Evolutionary conservation across 164 flowering plant species (phyloP).

Genomic region (Tetracentron sinense): DNA sequence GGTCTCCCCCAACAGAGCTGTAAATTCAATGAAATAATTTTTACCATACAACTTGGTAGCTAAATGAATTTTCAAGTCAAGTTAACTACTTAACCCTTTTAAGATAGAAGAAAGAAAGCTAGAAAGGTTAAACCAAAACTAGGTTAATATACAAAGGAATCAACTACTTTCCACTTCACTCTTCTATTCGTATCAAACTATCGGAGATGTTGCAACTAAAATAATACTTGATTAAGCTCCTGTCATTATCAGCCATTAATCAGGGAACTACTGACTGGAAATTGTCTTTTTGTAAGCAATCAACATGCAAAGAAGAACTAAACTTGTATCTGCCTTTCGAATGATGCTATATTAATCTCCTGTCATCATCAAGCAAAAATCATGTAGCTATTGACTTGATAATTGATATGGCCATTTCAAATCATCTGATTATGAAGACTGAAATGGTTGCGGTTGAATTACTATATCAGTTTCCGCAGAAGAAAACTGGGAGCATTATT

Average conservation of each 20-base stretch:
- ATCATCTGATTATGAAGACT: not conserved
- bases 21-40: constrained; percentile 9
- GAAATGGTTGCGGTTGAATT: not conserved
- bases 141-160: too few relatives aligned
- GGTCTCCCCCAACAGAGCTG: constrained; percentile 33
- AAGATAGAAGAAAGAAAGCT: not conserved
- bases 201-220: too few relatives aligned
- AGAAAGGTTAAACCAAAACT: not conserved
- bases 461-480: not conserved
- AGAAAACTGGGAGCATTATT: not conserved
- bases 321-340: too few relatives aligned
- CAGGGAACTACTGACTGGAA: too few relatives aligned
- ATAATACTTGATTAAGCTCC: too few relatives aligned
- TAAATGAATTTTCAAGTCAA: not conserved
- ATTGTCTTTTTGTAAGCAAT: too few relatives aligned
- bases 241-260: too few relatives aligned
- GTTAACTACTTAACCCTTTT: not conserved
- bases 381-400: not conserved
- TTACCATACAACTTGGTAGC: not conserved
- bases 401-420: not conserved
- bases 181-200: too few relatives aligned
- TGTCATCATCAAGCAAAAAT: not conserved
- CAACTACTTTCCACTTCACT: too few relatives aligned
- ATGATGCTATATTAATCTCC: not conserved
- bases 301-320: too few relatives aligned